A percentile compares a stretch with the other conserved stretches of the same genome.
These are phyloP conservation scores for Blumeria graminis DNA, from an alignment of 2,329 filamentous ascomycete genomes.

Conservation along the genomic window DNA sequence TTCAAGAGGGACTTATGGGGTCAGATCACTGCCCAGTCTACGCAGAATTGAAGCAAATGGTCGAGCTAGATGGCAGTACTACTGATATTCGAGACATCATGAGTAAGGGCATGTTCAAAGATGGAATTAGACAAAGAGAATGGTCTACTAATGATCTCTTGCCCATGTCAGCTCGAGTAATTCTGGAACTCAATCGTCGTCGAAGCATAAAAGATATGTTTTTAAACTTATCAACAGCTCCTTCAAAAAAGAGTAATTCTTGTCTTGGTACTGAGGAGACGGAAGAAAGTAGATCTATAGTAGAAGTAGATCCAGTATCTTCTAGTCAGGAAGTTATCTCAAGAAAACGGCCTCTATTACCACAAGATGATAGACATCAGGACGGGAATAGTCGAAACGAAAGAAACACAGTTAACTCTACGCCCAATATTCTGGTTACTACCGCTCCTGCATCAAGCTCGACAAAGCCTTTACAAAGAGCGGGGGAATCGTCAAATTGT, in stretches of 20 bases:
- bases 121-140: conserved; percentile 39
- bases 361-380: neutral
- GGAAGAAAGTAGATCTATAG: neutral
- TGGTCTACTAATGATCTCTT: conserved; percentile 44
- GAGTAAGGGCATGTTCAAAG: conserved; percentile 53
- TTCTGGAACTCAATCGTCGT: conserved; percentile 70
- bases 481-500: neutral
- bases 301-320: neutral
- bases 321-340: neutral
- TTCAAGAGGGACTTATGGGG: conserved; percentile 81
- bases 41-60: conserved; percentile 40
- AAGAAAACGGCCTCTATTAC: neutral
- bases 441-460: conserved; percentile 5
- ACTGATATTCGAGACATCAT: conserved; percentile 44
- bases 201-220: conserved; percentile 91
- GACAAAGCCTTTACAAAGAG: conserved; percentile 7
- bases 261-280: neutral
- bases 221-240: conserved; percentile 2
- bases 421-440: neutral
- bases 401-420: neutral
- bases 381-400: neutral
- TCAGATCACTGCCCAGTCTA: conserved; percentile 95
- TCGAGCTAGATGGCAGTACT: conserved; percentile 25
- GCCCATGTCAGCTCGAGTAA: conserved; percentile 54
- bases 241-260: neutral